These are phyloP conservation scores for Auricularia sp. DNA, from an alignment of 768 basidiomycete species.

Conservation along the genomic window DNA sequence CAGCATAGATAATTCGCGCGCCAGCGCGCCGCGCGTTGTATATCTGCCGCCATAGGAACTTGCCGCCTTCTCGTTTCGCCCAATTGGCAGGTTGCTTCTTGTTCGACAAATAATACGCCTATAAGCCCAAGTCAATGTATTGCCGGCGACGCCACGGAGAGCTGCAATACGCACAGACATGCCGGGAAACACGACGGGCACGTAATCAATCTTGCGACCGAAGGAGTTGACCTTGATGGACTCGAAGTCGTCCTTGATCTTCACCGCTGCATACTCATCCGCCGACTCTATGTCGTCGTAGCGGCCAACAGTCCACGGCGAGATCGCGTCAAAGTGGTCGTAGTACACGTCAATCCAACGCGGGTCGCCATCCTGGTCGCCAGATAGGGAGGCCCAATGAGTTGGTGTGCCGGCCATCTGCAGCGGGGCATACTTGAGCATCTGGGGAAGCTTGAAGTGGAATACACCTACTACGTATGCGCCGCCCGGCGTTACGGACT, in stretches of 20 bases:
- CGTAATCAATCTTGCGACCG: slow-evolving; percentile 56
- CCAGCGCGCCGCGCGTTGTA: slow-evolving; percentile 55
- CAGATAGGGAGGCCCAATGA: slow-evolving; percentile 61
- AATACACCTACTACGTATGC: slow-evolving; percentile 40
- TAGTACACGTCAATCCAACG: slow-evolving; percentile 62
- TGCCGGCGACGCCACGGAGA: background rate
- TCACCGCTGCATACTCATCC: slow-evolving; percentile 50
- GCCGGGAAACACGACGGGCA: slow-evolving; percentile 77
- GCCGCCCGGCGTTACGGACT: slow-evolving; percentile 56
- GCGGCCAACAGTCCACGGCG: slow-evolving; percentile 75
- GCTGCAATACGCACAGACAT: slow-evolving; percentile 50
- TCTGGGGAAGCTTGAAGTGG: background rate
- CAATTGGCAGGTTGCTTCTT: slow-evolving; percentile 67
- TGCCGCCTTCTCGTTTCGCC: slow-evolving; percentile 61
- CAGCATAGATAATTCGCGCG: slow-evolving; percentile 60
- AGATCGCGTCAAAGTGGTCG: slow-evolving; percentile 69
- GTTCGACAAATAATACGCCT: slow-evolving; percentile 64
- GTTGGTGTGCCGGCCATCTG: slow-evolving; percentile 54
- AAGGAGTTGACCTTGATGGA: slow-evolving; percentile 42
- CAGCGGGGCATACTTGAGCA: background rate
- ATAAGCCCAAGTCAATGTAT: slow-evolving; percentile 7
- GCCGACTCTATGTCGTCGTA: slow-evolving; percentile 51
- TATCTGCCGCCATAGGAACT: slow-evolving; percentile 71
- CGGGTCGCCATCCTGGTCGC: slow-evolving; percentile 60
- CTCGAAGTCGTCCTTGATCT: slow-evolving; percentile 55